Base-by-base conservation (phyloP, 192 early-diverging fungal genomes). In the Mortierella antarctica region DNA sequence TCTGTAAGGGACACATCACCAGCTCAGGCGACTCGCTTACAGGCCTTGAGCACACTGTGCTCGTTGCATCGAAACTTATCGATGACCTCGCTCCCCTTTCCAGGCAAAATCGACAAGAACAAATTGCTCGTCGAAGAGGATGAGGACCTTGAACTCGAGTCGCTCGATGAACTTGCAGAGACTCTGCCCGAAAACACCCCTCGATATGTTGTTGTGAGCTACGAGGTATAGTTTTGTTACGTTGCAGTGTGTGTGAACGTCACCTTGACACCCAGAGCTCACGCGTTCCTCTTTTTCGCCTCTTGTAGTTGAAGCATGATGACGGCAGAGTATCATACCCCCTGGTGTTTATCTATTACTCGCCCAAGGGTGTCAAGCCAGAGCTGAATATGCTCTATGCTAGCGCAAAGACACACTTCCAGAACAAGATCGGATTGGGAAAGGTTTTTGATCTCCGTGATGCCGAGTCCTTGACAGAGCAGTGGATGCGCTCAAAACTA, bases 361-460 rank as follows among this genome's bases (percentile, higher is more conserved):
- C 85, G 15, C 92, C 91, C 4, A 59, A 45, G 10, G 71, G 84
- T 20, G 82, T 80, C 13, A 84, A 82, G 18, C 78, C 87, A 7
- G 79, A 83, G 31, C 53, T 84, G 15, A 72, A 84, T 63, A 85
- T 85, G 90, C 83, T 87, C 70, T 91, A 94, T 63, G 90, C 92
- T 48, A 89, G 87, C 64, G 89, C 90, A 15, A 92, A 90, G 71
- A 88, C 82, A 18, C 70, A 86, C 71, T 87, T 94, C 67, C 90
- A 89, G 70, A 82, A 82, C 47, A 86, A 83, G 61, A 84, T 85
- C 15, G 83, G 85, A 52, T 84, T 96, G 7, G 89, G 86, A 12
- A 94, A 93, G 75, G 93, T 89, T 72, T 86, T 93, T 70, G 90
- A 94, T 66, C 83, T 97, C 50, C 66, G 85, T 12, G 91, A 95